Base-by-base conservation (phyloP, 805 yeast genomes). In the Crinitomyces ghanaensis region DNA sequence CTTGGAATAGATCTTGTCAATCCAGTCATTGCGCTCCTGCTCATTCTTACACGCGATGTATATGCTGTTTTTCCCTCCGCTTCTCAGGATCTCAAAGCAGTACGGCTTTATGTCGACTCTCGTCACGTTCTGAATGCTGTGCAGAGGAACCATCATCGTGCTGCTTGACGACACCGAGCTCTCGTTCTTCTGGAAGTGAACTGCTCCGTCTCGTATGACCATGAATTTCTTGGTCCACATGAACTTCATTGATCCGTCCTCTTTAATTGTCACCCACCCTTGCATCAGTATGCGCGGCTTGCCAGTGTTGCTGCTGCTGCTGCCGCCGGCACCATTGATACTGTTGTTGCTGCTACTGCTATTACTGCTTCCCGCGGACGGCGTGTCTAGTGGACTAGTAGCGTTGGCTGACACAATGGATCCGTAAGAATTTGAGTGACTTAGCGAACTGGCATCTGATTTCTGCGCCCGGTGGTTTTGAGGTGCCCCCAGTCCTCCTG, bases 201-300 rank as follows among this genome's bases (percentile, higher is more conserved):
- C 58, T 28, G 77, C 70, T 26, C 79, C 68, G 42, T 85, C 95
- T 45, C 73, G 72, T 31, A 88, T 62, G 4, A 82, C 79, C 60
- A 88, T 62, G 55, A 65, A 88, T 47, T 91, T 71, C 51, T 85
- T 85, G 38, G 86, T 85, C 98, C 98, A 88, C 45, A 93, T 65
- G 53, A 86, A 85, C 42, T 83, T 71, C 41, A 88, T 62, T 9
- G 44, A 34, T 31, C 96, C 95, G 47, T 88, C 96, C 47, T 88
- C 97, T 54, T 83, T 86, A 38, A 84, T 75, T 35, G 81, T 80
- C 15, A 84, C 86, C 93, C 95, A 86, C 0, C 96, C 95, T 37
- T 72, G 66, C 37, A n/a, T n/a, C n/a, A n/a, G n/a, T n/a, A n/a
- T n/a, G n/a, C n/a, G n/a, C n/a, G n/a, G n/a, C n/a, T n/a, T n/a